Percentiles rank a stretch among this genome's conserved stretches.
Conservation (phyloP, 108 stramenopile species). For the Nitzschia palea region DNA sequence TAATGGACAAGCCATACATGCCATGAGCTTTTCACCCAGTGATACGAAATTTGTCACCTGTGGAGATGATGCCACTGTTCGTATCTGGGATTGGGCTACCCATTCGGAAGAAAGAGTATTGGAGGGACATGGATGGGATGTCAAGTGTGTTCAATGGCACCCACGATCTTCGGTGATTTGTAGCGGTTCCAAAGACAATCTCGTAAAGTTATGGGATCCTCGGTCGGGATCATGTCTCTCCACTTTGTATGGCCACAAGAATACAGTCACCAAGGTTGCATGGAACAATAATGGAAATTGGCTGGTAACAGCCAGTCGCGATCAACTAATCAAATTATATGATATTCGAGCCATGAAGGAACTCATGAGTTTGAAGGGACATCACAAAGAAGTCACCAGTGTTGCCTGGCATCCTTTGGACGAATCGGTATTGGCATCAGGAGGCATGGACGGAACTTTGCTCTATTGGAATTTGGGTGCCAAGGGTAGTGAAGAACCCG, state of each 20-base stretch:
- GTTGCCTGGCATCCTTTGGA: constrained; percentile 95
- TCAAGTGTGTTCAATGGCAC: constrained; percentile 94
- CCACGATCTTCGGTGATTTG: constrained; percentile 89
- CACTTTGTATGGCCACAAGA: constrained; percentile 95
- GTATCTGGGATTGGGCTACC: constrained; percentile 92
- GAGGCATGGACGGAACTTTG: constrained; percentile 95
- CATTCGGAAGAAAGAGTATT: constrained; percentile 74
- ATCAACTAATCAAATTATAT: constrained; percentile 93
- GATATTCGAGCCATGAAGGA: constrained; percentile 96
- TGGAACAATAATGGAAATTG: constrained; percentile 98
- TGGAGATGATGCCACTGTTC: constrained; percentile 93
- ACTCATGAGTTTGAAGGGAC: constrained; percentile 81
- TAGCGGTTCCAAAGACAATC: constrained; percentile 89
- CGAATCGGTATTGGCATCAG: constrained; percentile 89
- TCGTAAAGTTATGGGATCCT: constrained; percentile 96
- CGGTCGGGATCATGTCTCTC: constrained; percentile 76
- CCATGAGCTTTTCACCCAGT: constrained; percentile 87
- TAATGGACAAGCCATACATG: constrained; percentile 87
- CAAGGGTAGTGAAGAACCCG: constrained; percentile 83
- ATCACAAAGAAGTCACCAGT: constrained; percentile 90
- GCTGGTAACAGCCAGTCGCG: constrained; percentile 88
- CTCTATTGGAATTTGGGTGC: constrained; percentile 93
- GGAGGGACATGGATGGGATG: constrained; percentile 97
- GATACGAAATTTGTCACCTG: constrained; percentile 94
- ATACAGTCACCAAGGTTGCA: constrained; percentile 89